Conservation (phyloP, 2,329 filamentous ascomycete species). For the Fusarium pseudonygamai region DNA sequence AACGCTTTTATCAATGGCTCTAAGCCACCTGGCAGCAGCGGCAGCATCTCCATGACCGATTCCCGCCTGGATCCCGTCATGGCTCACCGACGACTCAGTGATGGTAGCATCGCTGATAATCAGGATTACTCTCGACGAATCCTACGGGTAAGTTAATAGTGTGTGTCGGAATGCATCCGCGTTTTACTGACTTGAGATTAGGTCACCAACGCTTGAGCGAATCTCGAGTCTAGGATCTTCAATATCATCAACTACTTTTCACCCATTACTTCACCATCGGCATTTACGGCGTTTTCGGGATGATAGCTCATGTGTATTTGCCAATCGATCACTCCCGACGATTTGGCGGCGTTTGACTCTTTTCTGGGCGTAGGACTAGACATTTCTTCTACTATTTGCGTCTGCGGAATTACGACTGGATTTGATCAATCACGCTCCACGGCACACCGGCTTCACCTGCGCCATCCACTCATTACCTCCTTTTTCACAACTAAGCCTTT, state of each 20-base stretch:
- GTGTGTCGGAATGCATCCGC: background rate
- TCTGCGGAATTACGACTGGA: conserved; percentile 45
- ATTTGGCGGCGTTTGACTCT: conserved; percentile 51
- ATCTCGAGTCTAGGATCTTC: conserved; percentile 16
- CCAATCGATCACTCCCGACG: conserved; percentile 46
- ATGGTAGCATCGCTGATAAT: conserved; percentile 96
- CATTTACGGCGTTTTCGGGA: conserved; percentile 57
- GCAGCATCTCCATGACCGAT: conserved; percentile 78
- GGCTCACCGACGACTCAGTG: conserved; percentile 85
- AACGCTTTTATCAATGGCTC: conserved; percentile 76
- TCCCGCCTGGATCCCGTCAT: conserved; percentile 88
- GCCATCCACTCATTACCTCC: conserved; percentile 53
- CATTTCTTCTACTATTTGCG: conserved; percentile 40
- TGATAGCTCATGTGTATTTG: conserved; percentile 51
- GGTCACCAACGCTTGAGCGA: conserved; percentile 67
- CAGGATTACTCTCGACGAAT: conserved; percentile 97
- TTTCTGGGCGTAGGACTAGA: conserved; percentile 52
- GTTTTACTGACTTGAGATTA: background rate
- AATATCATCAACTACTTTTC: conserved; percentile 1
- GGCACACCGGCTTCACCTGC: conserved; percentile 45
- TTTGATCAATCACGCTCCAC: conserved; percentile 43
- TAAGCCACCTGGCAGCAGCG: conserved; percentile 70
- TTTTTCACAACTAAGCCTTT: conserved; percentile 41
- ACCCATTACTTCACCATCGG: conserved; percentile 42
- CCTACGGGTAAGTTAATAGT: conserved; percentile 73